Percentiles rank a stretch among this genome's conserved stretches.
Conservation (phyloP, 2,329 filamentous ascomycete genomes). For the Microthyrium microscopicum region DNA sequence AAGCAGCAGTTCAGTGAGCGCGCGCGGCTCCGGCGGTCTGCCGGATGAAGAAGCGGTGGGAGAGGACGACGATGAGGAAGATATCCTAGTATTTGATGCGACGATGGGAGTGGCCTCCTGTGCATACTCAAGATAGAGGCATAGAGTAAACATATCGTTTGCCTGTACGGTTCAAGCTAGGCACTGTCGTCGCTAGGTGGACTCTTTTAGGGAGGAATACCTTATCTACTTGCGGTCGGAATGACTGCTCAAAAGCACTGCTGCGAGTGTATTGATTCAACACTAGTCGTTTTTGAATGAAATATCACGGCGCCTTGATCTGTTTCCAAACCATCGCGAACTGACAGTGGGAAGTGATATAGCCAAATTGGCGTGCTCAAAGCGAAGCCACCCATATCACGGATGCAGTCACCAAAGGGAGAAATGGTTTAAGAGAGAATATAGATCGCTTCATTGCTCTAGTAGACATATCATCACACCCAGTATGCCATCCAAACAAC, state of each 20-base stretch:
- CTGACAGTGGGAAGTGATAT: neutral
- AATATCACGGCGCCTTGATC: neutral
- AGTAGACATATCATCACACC: neutral
- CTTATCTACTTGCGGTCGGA: too few relatives aligned
- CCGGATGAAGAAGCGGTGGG: conserved; percentile 38
- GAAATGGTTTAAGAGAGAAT: too few relatives aligned
- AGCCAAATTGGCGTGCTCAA: too few relatives aligned
- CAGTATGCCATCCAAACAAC: neutral
- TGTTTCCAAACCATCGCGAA: neutral
- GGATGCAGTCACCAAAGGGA: too few relatives aligned
- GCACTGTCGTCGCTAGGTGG: too few relatives aligned
- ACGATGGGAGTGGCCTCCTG: conserved; percentile 50
- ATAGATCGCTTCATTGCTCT: neutral
- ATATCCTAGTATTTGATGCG: conserved; percentile 41
- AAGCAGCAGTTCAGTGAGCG: conserved; percentile 13
- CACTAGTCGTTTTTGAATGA: too few relatives aligned
- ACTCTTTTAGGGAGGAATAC: too few relatives aligned
- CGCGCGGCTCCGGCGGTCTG: conserved; percentile 17
- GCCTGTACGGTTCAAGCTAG: neutral
- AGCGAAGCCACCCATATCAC: too few relatives aligned
- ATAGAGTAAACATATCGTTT: neutral
- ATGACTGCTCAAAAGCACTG: too few relatives aligned
- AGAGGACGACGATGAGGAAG: conserved; percentile 46
- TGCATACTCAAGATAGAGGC: neutral
- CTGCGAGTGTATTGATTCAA: too few relatives aligned